Base-by-base conservation (phyloP, 495 filamentous ascomycete species). In the Apodospora peruviana region DNA sequence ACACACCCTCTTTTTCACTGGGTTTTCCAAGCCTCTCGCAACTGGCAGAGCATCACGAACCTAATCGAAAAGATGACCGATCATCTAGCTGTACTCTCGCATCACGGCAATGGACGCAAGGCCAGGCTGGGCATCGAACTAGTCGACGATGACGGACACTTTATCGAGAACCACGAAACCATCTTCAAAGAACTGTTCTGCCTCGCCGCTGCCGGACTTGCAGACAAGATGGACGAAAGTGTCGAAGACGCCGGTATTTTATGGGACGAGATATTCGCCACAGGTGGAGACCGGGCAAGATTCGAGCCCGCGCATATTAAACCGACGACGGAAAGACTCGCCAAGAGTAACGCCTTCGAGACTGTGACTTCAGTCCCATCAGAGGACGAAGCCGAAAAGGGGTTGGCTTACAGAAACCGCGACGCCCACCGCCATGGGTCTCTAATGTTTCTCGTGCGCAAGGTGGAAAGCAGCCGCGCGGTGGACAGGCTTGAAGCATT, bases 171-270 rank as follows among this genome's bases (percentile, higher is more conserved):
- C 48, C 91, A 93, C 54, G 81, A 86, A 22, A 72, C 82, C 17
- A 70, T 88, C 11, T 91, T 96, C 67, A 85, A 88, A n/a, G 88
- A 93, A 48, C 74, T 87, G 5, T 95, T 95, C 67, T 95, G 89
- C 53, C 71, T 88, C 16, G 82, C 90, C 11, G 89, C 90, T 0
- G 75, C 83, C 2, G 79, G 81, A 35, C 78, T 96, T 11, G 86
- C 90, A 9, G 69, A 76, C 2, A 73, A 78, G 35, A 66, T 91
- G 47, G 72, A 84, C 51, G 70, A 78, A 25, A 69, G 78, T 2
- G 61, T 94, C 2, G 72, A 76, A 5, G 67, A 84, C 14, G 64
- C 90, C 5, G 90, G 90, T 1, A 73, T 85, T 14, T 74, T 96
- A 2, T 93, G 87, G 69, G 85, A 93, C 42, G 80, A 86, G 47